Conservation (phyloP, 495 filamentous ascomycete species). For the Acidomyces sp. region DNA sequence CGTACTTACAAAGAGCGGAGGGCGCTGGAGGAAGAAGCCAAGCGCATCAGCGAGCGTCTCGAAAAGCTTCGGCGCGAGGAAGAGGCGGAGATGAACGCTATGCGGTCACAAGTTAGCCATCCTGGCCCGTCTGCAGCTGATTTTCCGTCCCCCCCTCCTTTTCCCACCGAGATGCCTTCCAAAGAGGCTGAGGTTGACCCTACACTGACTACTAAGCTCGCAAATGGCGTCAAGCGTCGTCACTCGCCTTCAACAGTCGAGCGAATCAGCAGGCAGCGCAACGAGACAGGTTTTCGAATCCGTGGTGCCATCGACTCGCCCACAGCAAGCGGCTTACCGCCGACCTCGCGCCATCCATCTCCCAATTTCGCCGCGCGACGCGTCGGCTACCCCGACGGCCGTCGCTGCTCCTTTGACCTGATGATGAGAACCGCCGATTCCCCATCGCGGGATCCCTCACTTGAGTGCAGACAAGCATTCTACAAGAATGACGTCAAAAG, state of each 20-base stretch:
- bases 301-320: constrained; percentile 12
- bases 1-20: constrained; percentile 34
- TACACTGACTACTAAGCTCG: neutral
- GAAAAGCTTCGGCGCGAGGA: constrained; percentile 18
- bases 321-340: neutral
- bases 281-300: constrained; percentile 8
- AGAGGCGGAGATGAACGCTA: constrained; percentile 12
- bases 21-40: constrained; percentile 24
- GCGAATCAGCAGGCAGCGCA: neutral
- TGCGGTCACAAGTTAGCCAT: constrained; percentile 6
- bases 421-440: too few relatives aligned
- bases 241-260: constrained; percentile 3
- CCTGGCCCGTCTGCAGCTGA: neutral
- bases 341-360: neutral
- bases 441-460: constrained; percentile 8
- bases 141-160: constrained; percentile 1
- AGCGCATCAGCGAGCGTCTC: constrained; percentile 21
- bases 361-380: neutral
- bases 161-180: constrained; percentile 2
- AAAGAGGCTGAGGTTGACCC: neutral
- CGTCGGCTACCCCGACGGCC: constrained; percentile 5
- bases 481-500: constrained; percentile 11
- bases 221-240: constrained; percentile 8
- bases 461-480: constrained; percentile 13
- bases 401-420: constrained; percentile 1